phyloP scores from a whole-genome alignment of 108 stramenopile species.

The Pseudonitzschia multiseries region DNA sequence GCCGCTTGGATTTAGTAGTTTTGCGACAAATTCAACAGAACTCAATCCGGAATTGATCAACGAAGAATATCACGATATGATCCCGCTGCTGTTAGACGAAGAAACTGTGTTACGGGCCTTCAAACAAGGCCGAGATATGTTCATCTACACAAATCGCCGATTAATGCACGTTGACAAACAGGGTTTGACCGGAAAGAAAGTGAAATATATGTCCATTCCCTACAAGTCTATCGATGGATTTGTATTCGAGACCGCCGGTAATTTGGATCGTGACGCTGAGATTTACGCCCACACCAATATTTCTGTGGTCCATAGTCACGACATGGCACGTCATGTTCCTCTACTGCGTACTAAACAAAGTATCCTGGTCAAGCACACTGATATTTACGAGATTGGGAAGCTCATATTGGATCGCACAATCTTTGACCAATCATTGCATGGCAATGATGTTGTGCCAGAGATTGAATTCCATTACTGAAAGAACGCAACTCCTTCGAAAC shows the following conservation, averaged over 20 bases:
- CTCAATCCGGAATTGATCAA: slow-evolving; percentile 47
- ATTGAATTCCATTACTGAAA: no score
- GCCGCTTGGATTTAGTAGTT: slow-evolving; percentile 7
- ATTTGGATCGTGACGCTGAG: slow-evolving; percentile 42
- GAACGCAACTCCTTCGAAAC: no score
- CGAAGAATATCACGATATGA: slow-evolving; percentile 41
- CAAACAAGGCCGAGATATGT: slow-evolving; percentile 54
- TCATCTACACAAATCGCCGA: slow-evolving; percentile 52
- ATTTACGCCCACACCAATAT: neutral
- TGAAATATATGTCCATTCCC: slow-evolving; percentile 61
- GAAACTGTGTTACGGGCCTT: slow-evolving; percentile 54
- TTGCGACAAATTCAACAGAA: slow-evolving; percentile 44
- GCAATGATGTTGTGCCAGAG: no score
- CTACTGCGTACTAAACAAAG: neutral
- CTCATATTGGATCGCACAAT: no score
- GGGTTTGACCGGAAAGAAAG: slow-evolving; percentile 55
- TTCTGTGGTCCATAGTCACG: no score
- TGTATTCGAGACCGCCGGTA: slow-evolving; percentile 62
- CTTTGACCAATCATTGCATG: no score
- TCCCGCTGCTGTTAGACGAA: slow-evolving; percentile 53
- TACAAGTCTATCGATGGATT: slow-evolving; percentile 39
- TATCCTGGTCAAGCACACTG: neutral
- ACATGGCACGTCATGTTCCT: neutral
- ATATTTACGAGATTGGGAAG: neutral
- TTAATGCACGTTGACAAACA: slow-evolving; percentile 60